Conservation (phyloP, 805 yeast species). For the Schizosaccharomyces japonicus region DNA sequence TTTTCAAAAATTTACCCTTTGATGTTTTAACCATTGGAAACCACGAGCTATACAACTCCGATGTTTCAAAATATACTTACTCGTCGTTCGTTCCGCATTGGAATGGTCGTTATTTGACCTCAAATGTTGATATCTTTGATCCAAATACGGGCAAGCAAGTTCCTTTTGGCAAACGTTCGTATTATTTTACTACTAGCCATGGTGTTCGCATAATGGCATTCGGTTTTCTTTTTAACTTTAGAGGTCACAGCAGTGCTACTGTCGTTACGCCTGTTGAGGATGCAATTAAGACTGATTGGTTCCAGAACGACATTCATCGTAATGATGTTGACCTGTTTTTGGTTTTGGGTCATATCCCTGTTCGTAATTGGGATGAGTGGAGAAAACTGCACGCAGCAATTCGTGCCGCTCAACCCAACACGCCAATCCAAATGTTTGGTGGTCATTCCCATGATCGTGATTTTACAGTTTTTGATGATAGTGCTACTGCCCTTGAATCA, state of each 20-base stretch:
- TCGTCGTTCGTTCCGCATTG: slow-evolving; percentile 29
- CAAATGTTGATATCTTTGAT: slow-evolving; percentile 18
- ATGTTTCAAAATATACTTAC: slow-evolving; percentile 40
- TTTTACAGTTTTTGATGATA: slow-evolving; percentile 40
- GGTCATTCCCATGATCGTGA: slow-evolving; percentile 89
- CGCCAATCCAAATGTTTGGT: slow-evolving; percentile 64
- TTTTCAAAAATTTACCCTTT: slow-evolving; percentile 39
- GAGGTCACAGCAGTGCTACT: slow-evolving; percentile 32
- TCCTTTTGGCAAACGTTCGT: slow-evolving; percentile 43
- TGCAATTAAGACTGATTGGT: slow-evolving; percentile 39
- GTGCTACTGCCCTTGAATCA: slow-evolving; percentile 62
- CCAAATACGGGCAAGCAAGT: slow-evolving; percentile 21
- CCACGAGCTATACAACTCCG: slow-evolving; percentile 64
- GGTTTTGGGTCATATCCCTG: slow-evolving; percentile 63
- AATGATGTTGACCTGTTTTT: slow-evolving; percentile 40
- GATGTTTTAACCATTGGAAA: slow-evolving; percentile 73
- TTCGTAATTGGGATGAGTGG: slow-evolving; percentile 34
- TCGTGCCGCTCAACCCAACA: slow-evolving; percentile 34
- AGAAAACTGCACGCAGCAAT: slow-evolving; percentile 25
- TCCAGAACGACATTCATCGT: slow-evolving; percentile 22
- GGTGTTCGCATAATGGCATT: slow-evolving; percentile 34
- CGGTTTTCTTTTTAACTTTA: slow-evolving; percentile 61
- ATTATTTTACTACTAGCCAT: slow-evolving; percentile 40
- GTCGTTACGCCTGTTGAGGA: slow-evolving; percentile 38
- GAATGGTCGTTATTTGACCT: slow-evolving; percentile 35